These are phyloP conservation scores for Petasospora fabianii DNA, from an alignment of 1,139 yeast genomes.

Conservation along the genomic window DNA sequence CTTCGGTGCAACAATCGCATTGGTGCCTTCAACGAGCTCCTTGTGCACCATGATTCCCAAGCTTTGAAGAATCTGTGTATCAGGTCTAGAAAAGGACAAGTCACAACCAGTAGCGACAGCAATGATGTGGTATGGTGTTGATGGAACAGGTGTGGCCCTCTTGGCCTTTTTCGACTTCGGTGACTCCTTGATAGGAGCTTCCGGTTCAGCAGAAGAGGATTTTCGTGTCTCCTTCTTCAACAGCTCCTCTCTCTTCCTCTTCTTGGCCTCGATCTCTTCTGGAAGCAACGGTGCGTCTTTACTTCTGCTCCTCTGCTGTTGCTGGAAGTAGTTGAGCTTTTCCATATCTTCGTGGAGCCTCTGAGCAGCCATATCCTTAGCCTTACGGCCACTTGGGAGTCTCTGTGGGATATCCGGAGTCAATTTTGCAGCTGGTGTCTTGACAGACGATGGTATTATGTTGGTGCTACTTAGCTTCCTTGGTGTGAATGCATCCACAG, in stretches of 20 bases:
- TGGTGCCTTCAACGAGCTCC: conserved; percentile 39
- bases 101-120: conserved; percentile 69
- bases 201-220: conserved; percentile 17
- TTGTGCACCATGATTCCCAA: conserved; percentile 43
- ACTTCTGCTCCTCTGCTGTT: conserved; percentile 31
- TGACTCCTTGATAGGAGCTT: conserved; percentile 3
- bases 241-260: conserved; percentile 25
- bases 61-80: conserved; percentile 32
- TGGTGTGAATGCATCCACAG: conserved; percentile 4
- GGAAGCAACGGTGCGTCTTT: conserved; percentile 32
- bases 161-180: conserved; percentile 6
- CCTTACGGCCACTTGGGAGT: conserved; percentile 37
- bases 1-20: conserved; percentile 71
- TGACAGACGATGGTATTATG: neutral
- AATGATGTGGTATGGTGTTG: conserved; percentile 32
- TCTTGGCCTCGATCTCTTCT: conserved; percentile 30
- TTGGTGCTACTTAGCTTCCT: conserved; percentile 1
- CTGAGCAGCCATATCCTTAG: conserved; percentile 62
- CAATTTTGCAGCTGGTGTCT: neutral
- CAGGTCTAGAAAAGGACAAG: conserved; percentile 38
- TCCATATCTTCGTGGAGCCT: conserved; percentile 68
- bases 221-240: conserved; percentile 18
- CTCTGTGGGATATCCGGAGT: neutral
- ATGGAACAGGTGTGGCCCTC: conserved; percentile 7
- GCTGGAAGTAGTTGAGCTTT: conserved; percentile 59